A percentile compares a stretch with the other conserved stretches of the same genome.
phyloP scores from a whole-genome alignment of 2,329 filamentous ascomycete species.

The Pezicula neosporulosa region DNA sequence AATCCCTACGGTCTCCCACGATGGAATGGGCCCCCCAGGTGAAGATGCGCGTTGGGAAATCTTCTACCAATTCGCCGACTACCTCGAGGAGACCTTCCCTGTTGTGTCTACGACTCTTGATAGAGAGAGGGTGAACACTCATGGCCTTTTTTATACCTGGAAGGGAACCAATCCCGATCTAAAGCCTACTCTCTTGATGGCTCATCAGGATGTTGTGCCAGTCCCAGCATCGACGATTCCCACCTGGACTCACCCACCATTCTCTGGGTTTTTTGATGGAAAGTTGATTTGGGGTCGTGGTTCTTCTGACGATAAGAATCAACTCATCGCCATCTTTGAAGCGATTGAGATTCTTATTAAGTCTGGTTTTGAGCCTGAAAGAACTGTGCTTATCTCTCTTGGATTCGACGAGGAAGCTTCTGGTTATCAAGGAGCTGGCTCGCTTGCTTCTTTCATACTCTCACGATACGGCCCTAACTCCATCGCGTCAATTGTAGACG shows the following conservation, averaged over 20 bases:
- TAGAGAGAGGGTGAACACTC: conserved; percentile 54
- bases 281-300: conserved; percentile 51
- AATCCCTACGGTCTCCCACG: conserved; percentile 50
- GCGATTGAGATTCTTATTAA: conserved; percentile 50
- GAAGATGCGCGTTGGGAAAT: conserved; percentile 50
- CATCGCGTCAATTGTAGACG: conserved; percentile 57
- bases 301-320: conserved; percentile 51
- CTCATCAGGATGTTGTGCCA: conserved; percentile 53
- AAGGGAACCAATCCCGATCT: conserved; percentile 46
- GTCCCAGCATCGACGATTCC: conserved; percentile 37
- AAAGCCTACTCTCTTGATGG: conserved; percentile 48
- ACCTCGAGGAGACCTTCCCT: conserved; percentile 45
- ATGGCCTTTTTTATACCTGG: conserved; percentile 58
- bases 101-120: conserved; percentile 35
- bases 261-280: conserved; percentile 47
- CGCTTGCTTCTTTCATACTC: conserved; percentile 45
- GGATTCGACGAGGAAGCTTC: conserved; percentile 64
- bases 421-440: conserved; percentile 52
- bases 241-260: conserved; percentile 49
- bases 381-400: conserved; percentile 56
- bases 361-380: conserved; percentile 44
- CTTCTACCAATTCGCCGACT: conserved; percentile 45
- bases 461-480: conserved; percentile 52
- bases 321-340: conserved; percentile 47
- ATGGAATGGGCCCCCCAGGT: conserved; percentile 50